Evolutionary conservation across 2,329 filamentous ascomycete genomes (phyloP), one percentile per base, ranked within the genome.

Genomic region (Scleromitrula shiraiana): DNA sequence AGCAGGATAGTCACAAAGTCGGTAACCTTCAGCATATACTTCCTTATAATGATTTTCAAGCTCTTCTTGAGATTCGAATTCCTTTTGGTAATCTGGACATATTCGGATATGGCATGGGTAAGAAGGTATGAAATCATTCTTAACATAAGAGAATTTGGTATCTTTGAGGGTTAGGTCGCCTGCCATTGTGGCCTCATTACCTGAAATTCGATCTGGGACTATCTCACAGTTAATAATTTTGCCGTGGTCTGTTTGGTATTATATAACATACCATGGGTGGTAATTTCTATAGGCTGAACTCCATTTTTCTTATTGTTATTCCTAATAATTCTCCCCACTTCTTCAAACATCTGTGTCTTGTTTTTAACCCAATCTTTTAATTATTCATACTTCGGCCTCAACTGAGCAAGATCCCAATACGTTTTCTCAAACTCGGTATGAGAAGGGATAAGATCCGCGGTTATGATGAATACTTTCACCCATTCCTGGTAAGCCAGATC

Each of bases 401-500:
- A 12, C 15, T 46, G 8, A 26, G 14, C 3, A 24, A 7, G 6
- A 33, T 17, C 5, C 27, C 15, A 2, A 7, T 4, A 15, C 19
- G 2, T 19, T 7, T 33, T 5, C 14, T 9, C 15, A 19, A 36
- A 36, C 5, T 24, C 46, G 17, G 19, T n/a, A 29, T 23, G 17
- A 5, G 17, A 5, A 3, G 39, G 46, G n/a, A 43, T 43, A 22
- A n/a, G 14, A 8, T 15, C 9, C 6, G 29, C 17, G 2, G 24
- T 8, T 17, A 36, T 24, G n/a, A 23, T 17, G 3, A 5, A 17
- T 12, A 26, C 30, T 15, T 41, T 48, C 1, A n/a, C 39, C 38
- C 39, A 48, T 27, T 42, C 22, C 15, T 43, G 15, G 22, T 43
- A 10, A 29, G 46, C 46, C 10, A 48, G 5, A 29, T 48, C 46